Evolutionary conservation across 805 yeast species (phyloP), one percentile per base, ranked within the genome.

Genomic region (Barnettozyma salicaria): DNA sequence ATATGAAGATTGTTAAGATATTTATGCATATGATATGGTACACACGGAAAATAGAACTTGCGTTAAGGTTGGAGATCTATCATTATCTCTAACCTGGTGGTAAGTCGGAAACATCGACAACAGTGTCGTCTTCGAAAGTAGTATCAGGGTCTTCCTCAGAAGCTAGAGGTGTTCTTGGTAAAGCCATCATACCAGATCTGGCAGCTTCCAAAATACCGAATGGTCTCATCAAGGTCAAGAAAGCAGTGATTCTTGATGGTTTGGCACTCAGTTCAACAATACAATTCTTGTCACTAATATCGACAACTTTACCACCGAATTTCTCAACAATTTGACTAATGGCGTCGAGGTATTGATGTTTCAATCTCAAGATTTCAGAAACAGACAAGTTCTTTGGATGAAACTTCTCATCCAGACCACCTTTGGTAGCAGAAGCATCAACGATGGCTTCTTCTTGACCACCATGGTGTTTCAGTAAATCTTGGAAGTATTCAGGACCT

Each of bases 41-140:
- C n/a, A n/a, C n/a, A n/a, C n/a, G n/a, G n/a, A n/a, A n/a, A n/a
- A n/a, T n/a, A n/a, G n/a, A n/a, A n/a, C n/a, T n/a, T n/a, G n/a
- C n/a, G n/a, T n/a, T n/a, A n/a, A n/a, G n/a, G n/a, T n/a, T n/a
- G n/a, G n/a, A n/a, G n/a, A n/a, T n/a, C n/a, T n/a, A n/a, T n/a
- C n/a, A n/a, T n/a, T n/a, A n/a, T n/a, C n/a, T n/a, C 56, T 72
- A 90, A 74, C 98, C 97, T 19, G 98, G 98, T 44, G 98, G 98
- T 55, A 90, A 73, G 63, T 81, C 86, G 37, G 90, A 74, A 48
- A 81, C 82, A 60, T 90, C 97, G 43, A 88, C 95, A 49, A 78
- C 75, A 39, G 65, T 70, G 8, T 72, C 81, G 20, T 70, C 77
- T 14, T 65, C 72, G 29, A 60, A 65, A 26, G 56, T 54, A 46